Conservation (phyloP, 2,329 filamentous ascomycete species). For the Pseudogymnoascus sp. region DNA sequence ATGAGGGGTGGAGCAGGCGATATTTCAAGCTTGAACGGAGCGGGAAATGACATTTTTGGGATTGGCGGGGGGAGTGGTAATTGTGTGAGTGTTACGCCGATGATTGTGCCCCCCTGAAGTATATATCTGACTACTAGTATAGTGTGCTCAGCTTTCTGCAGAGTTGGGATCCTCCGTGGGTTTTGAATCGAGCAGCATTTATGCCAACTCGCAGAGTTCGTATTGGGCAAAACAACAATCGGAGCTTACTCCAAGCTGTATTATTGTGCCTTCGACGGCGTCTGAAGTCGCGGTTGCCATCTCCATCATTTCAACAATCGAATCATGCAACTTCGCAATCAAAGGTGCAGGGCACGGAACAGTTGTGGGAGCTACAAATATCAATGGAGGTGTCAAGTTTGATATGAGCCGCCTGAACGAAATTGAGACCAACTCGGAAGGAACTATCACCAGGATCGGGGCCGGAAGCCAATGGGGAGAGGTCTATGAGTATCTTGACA, state of each 20-base stretch:
- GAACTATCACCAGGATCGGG: constrained; percentile 5
- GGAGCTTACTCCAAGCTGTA: constrained; percentile 8
- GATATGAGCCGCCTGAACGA: constrained; percentile 12
- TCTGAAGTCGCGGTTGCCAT: constrained; percentile 10
- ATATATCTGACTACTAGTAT: neutral
- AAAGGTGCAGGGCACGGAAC: constrained; percentile 9
- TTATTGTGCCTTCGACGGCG: constrained; percentile 4
- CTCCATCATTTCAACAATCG: constrained; percentile 25
- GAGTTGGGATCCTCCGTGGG: neutral
- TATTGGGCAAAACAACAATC: neutral
- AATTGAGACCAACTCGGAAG: neutral
- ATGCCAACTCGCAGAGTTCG: neutral
- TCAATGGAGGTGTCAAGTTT: constrained; percentile 13
- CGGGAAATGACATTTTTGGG: neutral
- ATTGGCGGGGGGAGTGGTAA: neutral
- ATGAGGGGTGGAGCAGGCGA: neutral
- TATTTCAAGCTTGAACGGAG: neutral
- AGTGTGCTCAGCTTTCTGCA: neutral
- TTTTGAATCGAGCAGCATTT: neutral
- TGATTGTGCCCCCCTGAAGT: neutral
- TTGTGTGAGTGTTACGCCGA: neutral
- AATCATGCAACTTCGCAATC: constrained; percentile 11
- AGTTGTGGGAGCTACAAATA: constrained; percentile 11
- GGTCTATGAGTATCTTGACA: constrained; percentile 11
- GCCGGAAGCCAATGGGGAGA: constrained; percentile 9